A percentile compares a stretch with the other conserved stretches of the same genome.
These are phyloP conservation scores for Spergularia bocconei DNA, from an alignment of 148 eudicot genomes.

Conservation along the genomic window DNA sequence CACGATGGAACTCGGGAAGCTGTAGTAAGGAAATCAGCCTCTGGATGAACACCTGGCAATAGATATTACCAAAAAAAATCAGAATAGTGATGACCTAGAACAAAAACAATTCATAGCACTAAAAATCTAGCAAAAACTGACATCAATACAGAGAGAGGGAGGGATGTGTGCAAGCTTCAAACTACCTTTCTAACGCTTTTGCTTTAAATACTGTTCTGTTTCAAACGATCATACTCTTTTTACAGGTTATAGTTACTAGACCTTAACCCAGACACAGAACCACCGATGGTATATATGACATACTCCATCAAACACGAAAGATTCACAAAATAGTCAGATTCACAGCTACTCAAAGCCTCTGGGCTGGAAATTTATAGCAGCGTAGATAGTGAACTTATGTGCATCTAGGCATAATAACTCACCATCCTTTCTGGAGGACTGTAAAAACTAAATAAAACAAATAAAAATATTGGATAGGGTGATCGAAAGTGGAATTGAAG, in stretches of 20 bases:
- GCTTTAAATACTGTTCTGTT: too few relatives aligned
- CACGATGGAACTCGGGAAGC: conserved; percentile 50
- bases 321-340: neutral
- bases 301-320: neutral
- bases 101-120: neutral
- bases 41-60: conserved; percentile 63
- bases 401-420: neutral
- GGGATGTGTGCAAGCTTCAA: neutral
- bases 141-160: neutral
- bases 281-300: neutral
- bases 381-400: neutral
- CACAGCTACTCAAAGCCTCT: neutral
- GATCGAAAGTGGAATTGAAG: too few relatives aligned
- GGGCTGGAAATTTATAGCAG: neutral
- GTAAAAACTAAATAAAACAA: too few relatives aligned
- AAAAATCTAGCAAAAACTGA: neutral
- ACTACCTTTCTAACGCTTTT: neutral
- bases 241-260: too few relatives aligned
- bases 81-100: neutral
- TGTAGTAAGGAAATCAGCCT: conserved; percentile 53
- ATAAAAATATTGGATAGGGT: too few relatives aligned
- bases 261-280: too few relatives aligned
- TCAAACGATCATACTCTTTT: too few relatives aligned
- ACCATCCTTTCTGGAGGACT: neutral
- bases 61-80: neutral